Base-by-base conservation (phyloP, 2,329 filamentous ascomycete genomes). In the Calonectria pseudoturangicola region DNA sequence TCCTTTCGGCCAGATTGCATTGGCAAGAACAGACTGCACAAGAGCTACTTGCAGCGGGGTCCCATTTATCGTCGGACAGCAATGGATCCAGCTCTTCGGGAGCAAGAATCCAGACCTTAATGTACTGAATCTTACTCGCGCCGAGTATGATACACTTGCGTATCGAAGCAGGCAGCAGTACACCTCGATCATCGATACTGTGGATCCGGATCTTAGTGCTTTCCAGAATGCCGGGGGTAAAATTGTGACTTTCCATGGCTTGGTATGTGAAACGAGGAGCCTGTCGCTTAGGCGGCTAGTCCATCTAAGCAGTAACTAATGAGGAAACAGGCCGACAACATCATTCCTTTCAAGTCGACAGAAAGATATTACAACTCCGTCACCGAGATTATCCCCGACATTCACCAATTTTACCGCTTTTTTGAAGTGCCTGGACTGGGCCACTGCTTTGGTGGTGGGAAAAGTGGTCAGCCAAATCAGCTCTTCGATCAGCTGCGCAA, bases 311-410 rank as follows among this genome's bases (percentile, higher is more conserved):
- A 12, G 4, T 12, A 10, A 36, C 28, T 36, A 54, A 54, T 6
- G 1, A 33, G 33, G 7, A 18, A 3, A n/a, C 18, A 54, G 50
- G 50, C 16, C 12, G 28, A 54, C 10, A 54, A 54, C 8, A 54
- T 54, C 15, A 54, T 54, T 36, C 28, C 28, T 3, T 54, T n/a
- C 7, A 54, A 54, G 28, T 54, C 50, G 12, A 54, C 50, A 16
- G 50, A 54, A 36, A 28, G 28, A n/a, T 36, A 54, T 13, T 54
- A 54, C 18, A 54, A 54, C 13, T 33, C 50, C n/a, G 50, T 54
- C 8, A 33, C 25, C 7, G 7, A 54, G 12, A 8, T 54, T 7
- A 33, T n/a, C 2, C 28, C 50, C 5, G 16, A 54, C 36, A 36
- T 33, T 18, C 50, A 54, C 16, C 16, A 54, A 33, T 54, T 54